Percentiles rank a stretch among this genome's conserved stretches.
Conservation (phyloP, 345 rosid species). For the Lagerstroemia speciosa region DNA sequence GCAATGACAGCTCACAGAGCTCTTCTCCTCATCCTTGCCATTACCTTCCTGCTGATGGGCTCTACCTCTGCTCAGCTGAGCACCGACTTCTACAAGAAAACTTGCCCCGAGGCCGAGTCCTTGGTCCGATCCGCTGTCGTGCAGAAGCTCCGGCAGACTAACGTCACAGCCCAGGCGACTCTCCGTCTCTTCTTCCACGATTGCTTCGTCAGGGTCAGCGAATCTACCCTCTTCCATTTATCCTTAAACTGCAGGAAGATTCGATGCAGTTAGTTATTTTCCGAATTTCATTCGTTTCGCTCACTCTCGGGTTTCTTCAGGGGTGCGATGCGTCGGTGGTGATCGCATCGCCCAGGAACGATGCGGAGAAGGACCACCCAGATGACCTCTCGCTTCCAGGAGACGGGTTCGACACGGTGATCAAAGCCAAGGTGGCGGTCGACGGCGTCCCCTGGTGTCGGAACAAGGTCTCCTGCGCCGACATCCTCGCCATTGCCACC, state of each 20-base stretch:
- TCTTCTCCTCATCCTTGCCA: background rate
- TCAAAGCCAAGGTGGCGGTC: slow-evolving; percentile 75
- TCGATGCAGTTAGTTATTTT: background rate
- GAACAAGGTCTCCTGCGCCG: slow-evolving; percentile 92
- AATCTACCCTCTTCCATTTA: background rate
- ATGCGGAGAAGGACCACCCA: slow-evolving; percentile 49
- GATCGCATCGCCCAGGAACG: slow-evolving; percentile 20
- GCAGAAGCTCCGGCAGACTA: slow-evolving; percentile 47
- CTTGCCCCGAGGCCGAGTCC: slow-evolving; percentile 52
- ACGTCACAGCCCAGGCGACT: slow-evolving; percentile 48
- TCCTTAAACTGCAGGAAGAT: background rate
- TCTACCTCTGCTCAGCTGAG: slow-evolving; percentile 32
- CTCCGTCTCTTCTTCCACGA: slow-evolving; percentile 62
- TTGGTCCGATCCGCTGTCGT: slow-evolving; percentile 45
- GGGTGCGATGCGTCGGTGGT: slow-evolving; percentile 65
- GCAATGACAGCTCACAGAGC: slow-evolving; percentile 5
- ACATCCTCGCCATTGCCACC: slow-evolving; percentile 78
- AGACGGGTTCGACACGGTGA: slow-evolving; percentile 85
- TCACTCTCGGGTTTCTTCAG: slow-evolving; percentile 12
- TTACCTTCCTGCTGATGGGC: slow-evolving; percentile 13
- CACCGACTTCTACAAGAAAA: slow-evolving; percentile 26
- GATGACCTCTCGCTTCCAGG: slow-evolving; percentile 57
- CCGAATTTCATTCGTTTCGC: too few relatives aligned
- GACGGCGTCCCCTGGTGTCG: slow-evolving; percentile 61
- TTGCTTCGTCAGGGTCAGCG: slow-evolving; percentile 49